These are phyloP conservation scores for Pseudoperonospora humuli DNA, from an alignment of 352 stramenopile species.

Conservation along the genomic window DNA sequence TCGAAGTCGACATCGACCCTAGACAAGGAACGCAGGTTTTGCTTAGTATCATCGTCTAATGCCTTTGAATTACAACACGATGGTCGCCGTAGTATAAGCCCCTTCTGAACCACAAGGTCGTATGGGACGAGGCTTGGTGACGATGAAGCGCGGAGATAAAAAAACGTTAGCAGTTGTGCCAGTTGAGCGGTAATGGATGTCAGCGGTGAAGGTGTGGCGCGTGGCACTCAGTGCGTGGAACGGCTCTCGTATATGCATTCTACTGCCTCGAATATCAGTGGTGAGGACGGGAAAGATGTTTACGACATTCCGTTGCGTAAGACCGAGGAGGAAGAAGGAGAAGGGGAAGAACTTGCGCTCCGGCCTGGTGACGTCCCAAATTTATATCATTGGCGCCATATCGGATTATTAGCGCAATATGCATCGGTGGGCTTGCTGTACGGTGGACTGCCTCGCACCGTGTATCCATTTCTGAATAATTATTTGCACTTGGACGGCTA, in stretches of 20 bases:
- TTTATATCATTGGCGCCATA: slow-evolving; percentile 41
- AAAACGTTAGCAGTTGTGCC: too few relatives aligned
- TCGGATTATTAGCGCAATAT: slow-evolving; percentile 66
- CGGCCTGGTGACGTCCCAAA: slow-evolving; percentile 40
- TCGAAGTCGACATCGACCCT: too few relatives aligned
- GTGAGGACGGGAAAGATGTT: slow-evolving; percentile 3
- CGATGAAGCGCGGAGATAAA: too few relatives aligned
- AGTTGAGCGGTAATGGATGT: slow-evolving; percentile 9
- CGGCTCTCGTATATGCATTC: slow-evolving; percentile 18
- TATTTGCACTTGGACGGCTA: slow-evolving; percentile 66
- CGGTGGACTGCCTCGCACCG: slow-evolving; percentile 40
- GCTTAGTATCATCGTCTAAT: too few relatives aligned
- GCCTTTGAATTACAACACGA: too few relatives aligned
- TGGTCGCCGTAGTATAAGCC: too few relatives aligned
- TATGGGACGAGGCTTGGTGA: too few relatives aligned
- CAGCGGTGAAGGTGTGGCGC: slow-evolving; percentile 6
- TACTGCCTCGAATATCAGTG: slow-evolving; percentile 1
- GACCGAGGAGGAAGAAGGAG: slow-evolving; percentile 2
- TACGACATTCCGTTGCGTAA: slow-evolving; percentile 6
- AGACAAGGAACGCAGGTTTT: too few relatives aligned
- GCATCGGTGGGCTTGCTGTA: slow-evolving; percentile 54
- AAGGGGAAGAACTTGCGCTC: slow-evolving; percentile 18
- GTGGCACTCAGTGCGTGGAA: slow-evolving; percentile 13
- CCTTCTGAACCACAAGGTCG: too few relatives aligned
- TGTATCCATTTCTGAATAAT: slow-evolving; percentile 73